Base-by-base conservation (phyloP, 116 monocot genomes). In the Cymodocea nodosa region DNA sequence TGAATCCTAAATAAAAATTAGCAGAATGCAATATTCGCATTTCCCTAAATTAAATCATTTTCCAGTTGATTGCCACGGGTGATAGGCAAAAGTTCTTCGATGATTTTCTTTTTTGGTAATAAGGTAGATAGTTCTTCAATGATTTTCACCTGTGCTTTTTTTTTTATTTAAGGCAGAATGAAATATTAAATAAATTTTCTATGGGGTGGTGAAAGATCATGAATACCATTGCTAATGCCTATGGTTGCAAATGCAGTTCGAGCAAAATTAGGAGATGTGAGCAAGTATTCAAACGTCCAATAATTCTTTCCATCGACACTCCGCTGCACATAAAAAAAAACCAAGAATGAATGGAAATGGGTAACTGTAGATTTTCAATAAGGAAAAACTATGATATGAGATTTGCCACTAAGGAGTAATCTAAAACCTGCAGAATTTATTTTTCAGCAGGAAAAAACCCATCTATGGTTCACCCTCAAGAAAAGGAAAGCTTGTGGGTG, bases 281-380 rank as follows among this genome's bases (percentile, higher is more conserved):
- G 92, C 39, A 78, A 75, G 70, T 85, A 92, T 71, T 92, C 92
- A 63, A 92, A 78, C 44, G 81, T 87, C 88, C 92, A 92, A 76
- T 92, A 92, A 48, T 88, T 92, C 73, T 85, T 92, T 40, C 85
- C 92, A 75, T 88, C 83, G 25, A 83, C 30, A 25, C 67, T 82
- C n/a, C 77, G 66, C 87, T 92, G 84, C 68, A 80, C 3, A 64
- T 44, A 0, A 36, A 60, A 54, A 23, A 44, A 51, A 37, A 37
- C n/a, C n/a, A n/a, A 37, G 6, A 37, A 37, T 37, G 37, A 37
- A 6, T 6, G 6, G 37, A 2, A 6, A 37, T 4, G 6, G 37
- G 6, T 37, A 2, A 37, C 37, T 4, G 6, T 37, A 37, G 6
- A 37, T 37, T 2, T 4, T 37, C 2, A 37, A 6, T 4, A 37